Evolutionary conservation across 78 protist genomes (phyloP), one percentile per base, ranked within the genome.

Genomic region (Dictyostelium purpureum): DNA sequence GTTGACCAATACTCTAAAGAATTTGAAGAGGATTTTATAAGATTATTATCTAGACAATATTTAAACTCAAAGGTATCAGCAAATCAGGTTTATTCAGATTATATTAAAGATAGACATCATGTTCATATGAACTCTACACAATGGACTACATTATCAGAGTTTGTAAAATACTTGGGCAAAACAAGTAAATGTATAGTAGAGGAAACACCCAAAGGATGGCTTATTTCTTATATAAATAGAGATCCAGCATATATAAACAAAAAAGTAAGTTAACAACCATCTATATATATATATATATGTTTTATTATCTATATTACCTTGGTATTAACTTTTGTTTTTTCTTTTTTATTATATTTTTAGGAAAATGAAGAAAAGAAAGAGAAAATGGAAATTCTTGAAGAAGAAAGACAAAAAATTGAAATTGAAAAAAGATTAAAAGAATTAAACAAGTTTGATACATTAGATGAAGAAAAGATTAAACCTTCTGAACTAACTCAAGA

Each of bases 151-250:
- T 82, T 97, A 37, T 79, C 96, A 0, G 96, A 77, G n/a, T 97
- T 96, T 70, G 94, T 97, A 11, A 88, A 65, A 74, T 94, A 97
- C 67, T 80, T 97, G 21, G 98, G 97, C 18, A 85, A 87, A 73
- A 57, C 37, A 33, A 96, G 98, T 0, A 57, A 78, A 79, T 90
- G 97, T 81, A 65, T 57, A 7, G 97, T 96, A 4, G 99, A 97
- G 47, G 95, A 97, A 47, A 96, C 98, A 6, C 93, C 95, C 9
- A 97, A 96, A 76, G 98, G 98, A 59, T 96, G 96, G 97, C 94
- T 40, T 51, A 95, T 97, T 28, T 45, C 67, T 0, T 97, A 81
- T 38, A 94, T 97, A 63, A 93, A 97, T 70, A 49, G 96, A 10
- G 98, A 97, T 79, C 96, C 97, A 0, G 90, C 37, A 9, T 38